Percentiles rank a stretch among this genome's conserved stretches.
Conservation (phyloP, 2,329 filamentous ascomycete species). For the Fusarium tjaetaba region DNA sequence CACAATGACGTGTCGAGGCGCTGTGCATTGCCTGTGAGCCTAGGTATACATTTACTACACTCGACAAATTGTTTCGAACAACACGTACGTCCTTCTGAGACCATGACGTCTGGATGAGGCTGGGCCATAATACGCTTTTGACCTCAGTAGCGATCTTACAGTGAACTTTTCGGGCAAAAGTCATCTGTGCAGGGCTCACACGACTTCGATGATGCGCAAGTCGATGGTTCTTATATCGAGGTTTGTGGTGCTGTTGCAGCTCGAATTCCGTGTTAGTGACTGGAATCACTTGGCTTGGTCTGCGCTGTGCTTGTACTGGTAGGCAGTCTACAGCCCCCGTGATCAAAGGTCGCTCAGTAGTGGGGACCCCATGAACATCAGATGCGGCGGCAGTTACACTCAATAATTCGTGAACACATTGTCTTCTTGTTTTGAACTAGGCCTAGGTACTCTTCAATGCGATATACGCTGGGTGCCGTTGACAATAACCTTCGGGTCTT, state of each 20-base stretch:
- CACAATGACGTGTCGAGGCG: slow-evolving; percentile 22
- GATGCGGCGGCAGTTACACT: background rate
- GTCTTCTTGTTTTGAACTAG: background rate
- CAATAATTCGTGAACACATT: background rate
- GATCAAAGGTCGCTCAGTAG: slow-evolving; percentile 16
- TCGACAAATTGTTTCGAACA: background rate
- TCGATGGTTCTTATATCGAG: slow-evolving; percentile 15
- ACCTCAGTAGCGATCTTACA: slow-evolving; percentile 17
- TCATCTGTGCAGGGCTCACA: slow-evolving; percentile 6
- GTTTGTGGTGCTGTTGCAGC: slow-evolving; percentile 24
- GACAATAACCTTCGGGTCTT: background rate
- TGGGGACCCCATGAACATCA: background rate
- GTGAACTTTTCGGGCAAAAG: background rate
- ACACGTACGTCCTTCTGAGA: slow-evolving; percentile 43
- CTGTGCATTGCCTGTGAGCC: slow-evolving; percentile 26
- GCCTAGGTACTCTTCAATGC: background rate
- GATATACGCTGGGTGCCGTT: background rate
- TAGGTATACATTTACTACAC: background rate
- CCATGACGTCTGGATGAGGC: slow-evolving; percentile 41
- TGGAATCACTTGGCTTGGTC: background rate
- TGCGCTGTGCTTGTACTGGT: background rate
- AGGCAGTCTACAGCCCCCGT: slow-evolving; percentile 19
- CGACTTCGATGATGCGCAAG: slow-evolving; percentile 17
- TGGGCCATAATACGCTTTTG: slow-evolving; percentile 28
- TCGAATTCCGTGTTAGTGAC: slow-evolving; percentile 36